These are phyloP conservation scores for Rhodofomes roseus DNA, from an alignment of 1,284 basidiomycete genomes.

Conservation along the genomic window DNA sequence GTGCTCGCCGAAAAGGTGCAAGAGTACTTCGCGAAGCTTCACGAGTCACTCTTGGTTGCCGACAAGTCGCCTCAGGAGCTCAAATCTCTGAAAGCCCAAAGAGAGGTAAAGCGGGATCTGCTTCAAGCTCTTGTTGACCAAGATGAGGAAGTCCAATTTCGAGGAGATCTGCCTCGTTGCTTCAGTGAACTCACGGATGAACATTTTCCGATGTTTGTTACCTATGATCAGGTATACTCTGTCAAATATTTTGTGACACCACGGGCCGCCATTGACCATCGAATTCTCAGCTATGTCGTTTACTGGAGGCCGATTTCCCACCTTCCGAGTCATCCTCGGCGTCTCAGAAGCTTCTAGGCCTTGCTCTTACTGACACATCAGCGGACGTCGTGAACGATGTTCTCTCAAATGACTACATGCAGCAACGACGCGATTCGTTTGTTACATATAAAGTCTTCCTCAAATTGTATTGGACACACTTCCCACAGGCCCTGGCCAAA, in stretches of 20 bases:
- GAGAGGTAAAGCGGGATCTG: slow-evolving; percentile 19
- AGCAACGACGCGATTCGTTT: slow-evolving; percentile 20
- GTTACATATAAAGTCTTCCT: slow-evolving; percentile 52
- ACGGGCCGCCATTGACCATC: neutral
- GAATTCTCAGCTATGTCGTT: slow-evolving; percentile 34
- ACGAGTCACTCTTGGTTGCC: slow-evolving; percentile 41
- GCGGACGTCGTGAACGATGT: neutral
- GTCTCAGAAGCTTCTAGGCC: neutral
- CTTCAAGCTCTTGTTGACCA: slow-evolving; percentile 38
- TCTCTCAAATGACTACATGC: slow-evolving; percentile 24
- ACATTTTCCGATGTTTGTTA: slow-evolving; percentile 71
- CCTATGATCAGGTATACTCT: slow-evolving; percentile 50
- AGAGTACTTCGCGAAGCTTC: slow-evolving; percentile 56
- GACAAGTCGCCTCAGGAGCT: slow-evolving; percentile 31
- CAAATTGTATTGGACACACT: slow-evolving; percentile 59
- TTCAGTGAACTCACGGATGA: slow-evolving; percentile 55
- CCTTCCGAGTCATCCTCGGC: neutral
- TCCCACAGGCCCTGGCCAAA: slow-evolving; percentile 51
- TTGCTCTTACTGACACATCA: neutral
- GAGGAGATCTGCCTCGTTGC: slow-evolving; percentile 44
- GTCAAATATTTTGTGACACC: neutral
- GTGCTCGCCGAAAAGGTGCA: slow-evolving; percentile 63
- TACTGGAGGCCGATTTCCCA: slow-evolving; percentile 16
- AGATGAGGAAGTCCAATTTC: slow-evolving; percentile 45
- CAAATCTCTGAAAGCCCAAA: neutral